Percentiles rank a stretch among this genome's conserved stretches.
Conservation (phyloP, 495 filamentous ascomycete genomes). For the Thermothielavioides terrestris region DNA sequence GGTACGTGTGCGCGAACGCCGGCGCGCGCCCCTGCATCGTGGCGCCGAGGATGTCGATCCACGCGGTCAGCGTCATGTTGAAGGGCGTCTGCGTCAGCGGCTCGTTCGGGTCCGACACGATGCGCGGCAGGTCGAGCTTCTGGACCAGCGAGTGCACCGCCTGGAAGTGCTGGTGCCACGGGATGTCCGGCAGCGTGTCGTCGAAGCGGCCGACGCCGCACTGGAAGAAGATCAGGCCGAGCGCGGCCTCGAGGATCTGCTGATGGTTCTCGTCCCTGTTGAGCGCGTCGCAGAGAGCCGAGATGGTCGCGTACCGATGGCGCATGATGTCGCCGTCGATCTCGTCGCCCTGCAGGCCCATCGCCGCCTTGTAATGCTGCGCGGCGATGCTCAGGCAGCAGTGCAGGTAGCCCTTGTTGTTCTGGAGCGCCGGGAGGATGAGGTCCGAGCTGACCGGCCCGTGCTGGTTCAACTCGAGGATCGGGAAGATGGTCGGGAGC, state of each 20-base stretch:
- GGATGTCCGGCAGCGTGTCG: conserved; percentile 84
- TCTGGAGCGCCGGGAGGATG: conserved; percentile 75
- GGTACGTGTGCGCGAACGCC: conserved; percentile 82
- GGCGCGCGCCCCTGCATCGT: conserved; percentile 85
- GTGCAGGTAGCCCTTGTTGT: conserved; percentile 88
- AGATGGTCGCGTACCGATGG: conserved; percentile 82
- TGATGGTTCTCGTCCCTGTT: conserved; percentile 71
- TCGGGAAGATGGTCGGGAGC: conserved; percentile 78
- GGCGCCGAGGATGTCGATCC: conserved; percentile 95
- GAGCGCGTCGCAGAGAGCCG: conserved; percentile 76
- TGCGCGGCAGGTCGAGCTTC: conserved; percentile 68
- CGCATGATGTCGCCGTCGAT: conserved; percentile 89
- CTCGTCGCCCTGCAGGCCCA: conserved; percentile 54
- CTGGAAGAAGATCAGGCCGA: conserved; percentile 97
- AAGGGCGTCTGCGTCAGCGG: conserved; percentile 63
- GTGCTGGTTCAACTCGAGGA: conserved; percentile 79
- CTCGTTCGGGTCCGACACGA: conserved; percentile 49
- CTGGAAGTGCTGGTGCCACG: conserved; percentile 95
- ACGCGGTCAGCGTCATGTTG: conserved; percentile 90
- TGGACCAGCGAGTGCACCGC: conserved; percentile 74
- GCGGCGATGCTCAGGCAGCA: conserved; percentile 93
- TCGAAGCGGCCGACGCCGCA: conserved; percentile 81
- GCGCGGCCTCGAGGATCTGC: conserved; percentile 83
- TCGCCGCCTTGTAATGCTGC: conserved; percentile 82
- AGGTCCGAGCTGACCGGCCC: conserved; percentile 68